Base-by-base conservation (phyloP, 768 basidiomycete species). In the Coprinopsis cinerea region DNA sequence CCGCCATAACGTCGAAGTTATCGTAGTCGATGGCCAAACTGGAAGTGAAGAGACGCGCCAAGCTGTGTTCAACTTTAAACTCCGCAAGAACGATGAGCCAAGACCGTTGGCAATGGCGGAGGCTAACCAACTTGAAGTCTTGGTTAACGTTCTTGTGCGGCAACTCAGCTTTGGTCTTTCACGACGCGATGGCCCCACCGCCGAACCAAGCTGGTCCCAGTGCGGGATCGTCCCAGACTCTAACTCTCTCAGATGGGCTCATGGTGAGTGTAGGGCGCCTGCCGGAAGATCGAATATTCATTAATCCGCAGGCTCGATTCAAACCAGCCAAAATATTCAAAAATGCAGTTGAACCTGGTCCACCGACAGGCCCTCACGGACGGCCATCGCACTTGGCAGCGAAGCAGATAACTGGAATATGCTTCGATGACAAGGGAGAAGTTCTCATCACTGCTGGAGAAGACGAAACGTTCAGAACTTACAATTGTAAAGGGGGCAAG, bases 291-390 rank as follows among this genome's bases (percentile, higher is more conserved):
- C 17, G 34, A 11, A 17, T 25, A n/a, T 28, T 24, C 47, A 46
- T 54, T 55, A 39, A 58, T 51, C 35, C 36, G 23, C 60, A 92
- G 89, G 66, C 66, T 54, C 85, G 81, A 57, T 76, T 92, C 61
- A 94, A 92, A 65, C 87, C 92, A 1, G 87, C 92, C 36, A 92
- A 87, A 70, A 86, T 95, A 54, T 92, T 90, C 75, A 88, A 88
- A 59, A 75, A 64, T 44, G 82, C 88, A 30, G 79, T 92, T 40
- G 88, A 92, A 53, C 69, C 77, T 9, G 67, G 69, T 15, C 71
- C 79, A 7, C 64, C 75, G 28, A 63, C 66, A 32, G 59, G 56
- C 26, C 60, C 66, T 52, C 48, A 57, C 34, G 67, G 64, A 50
- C 62, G 68, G 47, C 61, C 73, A 27, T 70, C 75, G 23, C 64